Percentiles rank a stretch among this genome's conserved stretches.
phyloP scores from a whole-genome alignment of 1,139 yeast genomes.

The Debaryomycetaceae sp. region DNA sequence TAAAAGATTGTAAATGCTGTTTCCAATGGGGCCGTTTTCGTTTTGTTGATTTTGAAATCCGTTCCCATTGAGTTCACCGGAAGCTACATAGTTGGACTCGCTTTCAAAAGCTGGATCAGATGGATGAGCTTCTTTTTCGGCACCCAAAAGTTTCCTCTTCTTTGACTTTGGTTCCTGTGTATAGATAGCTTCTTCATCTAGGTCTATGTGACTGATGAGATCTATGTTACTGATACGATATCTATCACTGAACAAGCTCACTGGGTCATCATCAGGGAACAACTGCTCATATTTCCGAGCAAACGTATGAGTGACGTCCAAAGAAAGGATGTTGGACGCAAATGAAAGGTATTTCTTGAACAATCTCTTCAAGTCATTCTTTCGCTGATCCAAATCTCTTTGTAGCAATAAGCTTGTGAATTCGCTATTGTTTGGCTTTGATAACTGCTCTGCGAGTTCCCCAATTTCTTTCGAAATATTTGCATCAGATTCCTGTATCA shows the following conservation, averaged over 20 bases:
- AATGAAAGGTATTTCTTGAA: slow-evolving; percentile 22
- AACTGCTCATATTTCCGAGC: slow-evolving; percentile 63
- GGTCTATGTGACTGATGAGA: slow-evolving; percentile 42
- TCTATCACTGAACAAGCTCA: slow-evolving; percentile 42
- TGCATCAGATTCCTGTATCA: slow-evolving; percentile 29
- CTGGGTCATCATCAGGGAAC: slow-evolving; percentile 59
- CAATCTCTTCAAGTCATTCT: slow-evolving; percentile 18
- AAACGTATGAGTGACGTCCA: slow-evolving; percentile 62
- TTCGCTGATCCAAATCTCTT: slow-evolving; percentile 13
- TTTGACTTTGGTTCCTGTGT: slow-evolving; percentile 13
- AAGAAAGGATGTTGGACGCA: slow-evolving; percentile 54
- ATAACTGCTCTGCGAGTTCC: slow-evolving; percentile 8
- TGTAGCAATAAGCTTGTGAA: slow-evolving; percentile 5
- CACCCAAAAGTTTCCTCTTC: slow-evolving; percentile 6
- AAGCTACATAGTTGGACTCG: not conserved
- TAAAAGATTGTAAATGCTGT: slow-evolving; percentile 51
- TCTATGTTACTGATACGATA: slow-evolving; percentile 43
- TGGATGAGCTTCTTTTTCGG: not conserved
- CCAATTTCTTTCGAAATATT: slow-evolving; percentile 37
- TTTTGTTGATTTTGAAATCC: slow-evolving; percentile 1
- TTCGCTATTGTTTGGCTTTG: slow-evolving; percentile 2
- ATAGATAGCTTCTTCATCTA: slow-evolving; percentile 22
- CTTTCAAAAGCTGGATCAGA: no score
- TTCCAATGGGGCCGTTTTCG: slow-evolving; percentile 43
- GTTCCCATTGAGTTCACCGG: not conserved